Base-by-base conservation (phyloP, 352 stramenopile genomes). In the Pythium scleroteichum region DNA sequence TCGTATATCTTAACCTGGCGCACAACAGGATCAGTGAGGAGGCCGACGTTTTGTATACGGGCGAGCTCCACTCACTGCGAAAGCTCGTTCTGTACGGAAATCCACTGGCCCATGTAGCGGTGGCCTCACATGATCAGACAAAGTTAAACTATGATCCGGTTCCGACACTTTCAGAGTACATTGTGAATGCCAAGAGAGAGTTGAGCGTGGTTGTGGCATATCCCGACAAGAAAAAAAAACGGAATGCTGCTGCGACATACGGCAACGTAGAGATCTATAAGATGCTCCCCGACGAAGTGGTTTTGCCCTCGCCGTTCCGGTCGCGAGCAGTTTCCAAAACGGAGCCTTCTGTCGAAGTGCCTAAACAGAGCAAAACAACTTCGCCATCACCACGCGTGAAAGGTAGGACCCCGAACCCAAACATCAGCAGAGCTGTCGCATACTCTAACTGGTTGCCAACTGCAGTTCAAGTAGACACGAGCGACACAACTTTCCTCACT, bases 231-330 rank as follows among this genome's bases (percentile, higher is more conserved):
- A 91, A 87, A 57, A 82, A 86, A 39, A 89, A 87, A 41, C 83
- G 77, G 27, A 60, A 70, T 9, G 57, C 60, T 4, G 52, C 75
- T 0, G 78, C 68, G 46, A 64, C 71, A 9, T 92, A 92, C 58
- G 79, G 90, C n/a, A 75, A 84, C 24, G 79, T 92, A 3, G 75
- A 90, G 50, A 94, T 94, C 61, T 91, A 86, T 69, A 91, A 89
- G 63, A 85, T 91, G 70, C 82, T 91, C 54, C 79, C 82, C 0
- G 89, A 83, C 24, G 78, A 88, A 27, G 62, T 79, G 10, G 65
- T 73, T 19, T 62, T 89, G 22, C 71, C 80, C n/a, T 71, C 69
- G 4, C 71, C 77, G 22, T 91, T 91, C 49, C 75, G 69, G 9
- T 79, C 66, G 22, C 77, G 77, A 26, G 57, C 76, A n/a, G 76